Evolutionary conservation across 2,329 filamentous ascomycete genomes (phyloP).

Genomic region (Xylaria sp.): DNA sequence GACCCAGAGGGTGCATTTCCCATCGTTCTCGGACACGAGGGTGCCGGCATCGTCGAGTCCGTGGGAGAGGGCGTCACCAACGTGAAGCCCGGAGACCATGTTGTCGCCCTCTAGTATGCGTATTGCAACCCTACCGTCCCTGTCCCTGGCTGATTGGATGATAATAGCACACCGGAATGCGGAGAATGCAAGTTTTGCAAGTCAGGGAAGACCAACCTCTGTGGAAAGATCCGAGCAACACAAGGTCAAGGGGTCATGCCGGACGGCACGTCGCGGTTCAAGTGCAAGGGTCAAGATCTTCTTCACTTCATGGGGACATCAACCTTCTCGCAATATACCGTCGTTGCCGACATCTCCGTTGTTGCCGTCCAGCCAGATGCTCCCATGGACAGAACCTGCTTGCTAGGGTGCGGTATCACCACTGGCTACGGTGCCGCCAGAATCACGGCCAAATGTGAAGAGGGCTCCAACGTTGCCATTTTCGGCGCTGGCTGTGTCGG

Average conservation of each 20-base stretch:
- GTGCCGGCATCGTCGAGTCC: slow-evolving; percentile 91
- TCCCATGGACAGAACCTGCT: slow-evolving; percentile 93
- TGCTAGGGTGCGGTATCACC: slow-evolving; percentile 97
- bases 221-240: slow-evolving; percentile 97
- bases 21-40: slow-evolving; percentile 88
- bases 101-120: slow-evolving; percentile 82
- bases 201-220: slow-evolving; percentile 98
- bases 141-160: slow-evolving; percentile 33
- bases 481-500: slow-evolving; percentile 98
- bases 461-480: slow-evolving; percentile 87
- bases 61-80: slow-evolving; percentile 94
- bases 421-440: slow-evolving; percentile 96
- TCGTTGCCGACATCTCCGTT: slow-evolving; percentile 97
- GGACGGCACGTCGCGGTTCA: slow-evolving; percentile 94
- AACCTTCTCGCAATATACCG: slow-evolving; percentile 98
- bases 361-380: slow-evolving; percentile 91
- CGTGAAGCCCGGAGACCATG: slow-evolving; percentile 93
- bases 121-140: neutral
- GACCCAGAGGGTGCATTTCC: slow-evolving; percentile 96
- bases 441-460: slow-evolving; percentile 91
- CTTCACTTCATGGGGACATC: slow-evolving; percentile 99
- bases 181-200: slow-evolving; percentile 99
- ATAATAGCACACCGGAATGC: slow-evolving; percentile 88
- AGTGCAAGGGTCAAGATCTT: slow-evolving; percentile 91
- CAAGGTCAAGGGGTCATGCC: slow-evolving; percentile 98